Evolutionary conservation across 192 early-diverging fungal species (phyloP), one percentile per base, ranked within the genome.

Genomic region (Jimgerdemannia lactiflua): DNA sequence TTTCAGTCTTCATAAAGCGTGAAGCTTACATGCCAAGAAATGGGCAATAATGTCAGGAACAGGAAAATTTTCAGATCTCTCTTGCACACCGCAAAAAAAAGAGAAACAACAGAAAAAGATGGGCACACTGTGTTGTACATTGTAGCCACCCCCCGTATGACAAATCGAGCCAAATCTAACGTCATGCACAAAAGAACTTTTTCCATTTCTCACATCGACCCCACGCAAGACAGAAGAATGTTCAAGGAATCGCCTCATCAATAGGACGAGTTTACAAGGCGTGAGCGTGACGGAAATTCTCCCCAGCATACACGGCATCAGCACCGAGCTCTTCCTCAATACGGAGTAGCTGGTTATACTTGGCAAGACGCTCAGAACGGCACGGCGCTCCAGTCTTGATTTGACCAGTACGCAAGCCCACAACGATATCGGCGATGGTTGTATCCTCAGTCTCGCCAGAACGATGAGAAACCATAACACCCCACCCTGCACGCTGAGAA

Each of bases 381-480:
- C 95, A 97, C 71, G 98, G 96, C 69, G 98, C 98, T 80, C 98
- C 98, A 70, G 97, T 98, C 95, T 99, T 99, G 91, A 99, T 98
- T 87, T 99, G 97, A 75, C 93, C 94, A 69, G 92, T 91, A 73
- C 94, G 92, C 74, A 99, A 91, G 86, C 95, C 98, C 43, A 99
- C 98, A 64, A 96, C 97, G 59, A 99, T 92, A 75, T 98, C 96
- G 65, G 98, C 96, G 83, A 98, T 98, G 72, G 84, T 85, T 75
- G 92, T 93, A 89, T 98, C 97, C 87, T 99, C 98, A 75, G 97
- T 98, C 87, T 99, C 96, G 74, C 97, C 97, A 20, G 97, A 98
- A 78, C 97, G 94, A 91, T 99, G 97, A 77, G 96, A 97, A 74
- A 97, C 96, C 97, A 99, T 99, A 85, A 98, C 96, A 78, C 97